Percentiles rank a stretch among this genome's conserved stretches.
Conservation (phyloP, 2,329 filamentous ascomycete species). For the Talaromyces albobiverticillius region DNA sequence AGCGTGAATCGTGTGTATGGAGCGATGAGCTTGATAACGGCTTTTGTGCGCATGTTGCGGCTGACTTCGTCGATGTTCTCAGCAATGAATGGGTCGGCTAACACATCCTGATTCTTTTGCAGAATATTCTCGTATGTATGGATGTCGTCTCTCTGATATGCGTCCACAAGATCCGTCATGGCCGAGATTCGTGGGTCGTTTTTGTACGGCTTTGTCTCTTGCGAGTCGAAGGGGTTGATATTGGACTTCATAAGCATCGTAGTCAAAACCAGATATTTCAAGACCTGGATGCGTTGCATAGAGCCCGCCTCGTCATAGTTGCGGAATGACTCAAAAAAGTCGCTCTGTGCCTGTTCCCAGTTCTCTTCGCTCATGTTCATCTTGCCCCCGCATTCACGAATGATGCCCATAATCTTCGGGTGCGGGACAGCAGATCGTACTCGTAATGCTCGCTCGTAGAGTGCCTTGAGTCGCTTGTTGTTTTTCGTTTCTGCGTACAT, state of each 20-base stretch:
- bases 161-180: constrained; percentile 96
- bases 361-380: constrained; percentile 99
- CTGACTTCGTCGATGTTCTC: constrained; percentile 99
- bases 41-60: constrained; percentile 96
- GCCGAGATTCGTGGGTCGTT: constrained; percentile 91
- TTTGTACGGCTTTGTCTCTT: constrained; percentile 98
- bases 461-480: constrained; percentile 90
- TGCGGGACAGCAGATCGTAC: constrained; percentile 97
- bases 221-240: constrained; percentile 98
- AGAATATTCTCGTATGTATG: constrained; percentile 86
- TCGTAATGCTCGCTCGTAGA: constrained; percentile 87
- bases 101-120: constrained; percentile 80
- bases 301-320: constrained; percentile 99
- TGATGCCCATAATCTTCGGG: constrained; percentile 98
- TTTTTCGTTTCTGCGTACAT: constrained; percentile 97
- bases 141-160: constrained; percentile 94
- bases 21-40: constrained; percentile 85
- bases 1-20: constrained; percentile 93
- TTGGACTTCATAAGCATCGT: constrained; percentile 98
- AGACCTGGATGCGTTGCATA: constrained; percentile 90
- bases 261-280: constrained; percentile 93
- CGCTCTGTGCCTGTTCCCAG: constrained; percentile 94
- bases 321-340: constrained; percentile 98
- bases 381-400: constrained; percentile 96
- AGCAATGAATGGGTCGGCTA: constrained; percentile 91